Evolutionary conservation across 2,329 filamentous ascomycete species (phyloP).

Genomic region (Penicillium sp.): DNA sequence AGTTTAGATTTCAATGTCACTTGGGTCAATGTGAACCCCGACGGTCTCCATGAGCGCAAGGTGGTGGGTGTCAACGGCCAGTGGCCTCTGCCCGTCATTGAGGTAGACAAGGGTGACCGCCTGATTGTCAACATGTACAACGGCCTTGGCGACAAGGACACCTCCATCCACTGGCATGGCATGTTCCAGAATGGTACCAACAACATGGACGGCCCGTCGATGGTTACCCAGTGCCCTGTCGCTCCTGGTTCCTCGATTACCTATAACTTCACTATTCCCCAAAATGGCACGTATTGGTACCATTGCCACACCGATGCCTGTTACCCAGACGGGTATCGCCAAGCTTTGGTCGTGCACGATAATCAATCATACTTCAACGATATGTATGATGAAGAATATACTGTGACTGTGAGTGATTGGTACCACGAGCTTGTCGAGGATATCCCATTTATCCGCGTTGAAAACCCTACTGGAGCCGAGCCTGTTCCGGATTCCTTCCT

Average conservation of each 20-base stretch:
- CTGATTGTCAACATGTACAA: slow-evolving; percentile 71
- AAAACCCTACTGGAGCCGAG: slow-evolving; percentile 61
- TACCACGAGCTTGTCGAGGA: slow-evolving; percentile 66
- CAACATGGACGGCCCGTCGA: slow-evolving; percentile 71
- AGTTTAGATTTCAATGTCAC: slow-evolving; percentile 54
- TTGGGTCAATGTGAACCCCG: slow-evolving; percentile 58
- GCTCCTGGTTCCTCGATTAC: slow-evolving; percentile 47
- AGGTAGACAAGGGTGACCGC: slow-evolving; percentile 72
- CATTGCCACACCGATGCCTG: slow-evolving; percentile 67
- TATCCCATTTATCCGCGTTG: slow-evolving; percentile 46
- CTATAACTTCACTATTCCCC: slow-evolving; percentile 66
- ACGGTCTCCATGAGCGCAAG: slow-evolving; percentile 51
- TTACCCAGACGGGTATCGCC: slow-evolving; percentile 68
- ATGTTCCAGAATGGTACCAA: slow-evolving; percentile 76
- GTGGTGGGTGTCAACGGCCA: slow-evolving; percentile 72
- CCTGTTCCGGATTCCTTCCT: slow-evolving; percentile 66
- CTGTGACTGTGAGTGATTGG: slow-evolving; percentile 71
- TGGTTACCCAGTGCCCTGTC: slow-evolving; percentile 60
- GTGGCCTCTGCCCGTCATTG: slow-evolving; percentile 72
- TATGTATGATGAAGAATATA: slow-evolving; percentile 60
- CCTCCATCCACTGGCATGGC: slow-evolving; percentile 74
- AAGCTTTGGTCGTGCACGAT: slow-evolving; percentile 67
- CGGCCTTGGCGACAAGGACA: slow-evolving; percentile 62
- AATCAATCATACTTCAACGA: slow-evolving; percentile 50
- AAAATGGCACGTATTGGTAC: slow-evolving; percentile 63